A percentile compares a stretch with the other conserved stretches of the same genome.
phyloP scores from a whole-genome alignment of 2,329 filamentous ascomycete species.

The Furcasterigmium sp. region DNA sequence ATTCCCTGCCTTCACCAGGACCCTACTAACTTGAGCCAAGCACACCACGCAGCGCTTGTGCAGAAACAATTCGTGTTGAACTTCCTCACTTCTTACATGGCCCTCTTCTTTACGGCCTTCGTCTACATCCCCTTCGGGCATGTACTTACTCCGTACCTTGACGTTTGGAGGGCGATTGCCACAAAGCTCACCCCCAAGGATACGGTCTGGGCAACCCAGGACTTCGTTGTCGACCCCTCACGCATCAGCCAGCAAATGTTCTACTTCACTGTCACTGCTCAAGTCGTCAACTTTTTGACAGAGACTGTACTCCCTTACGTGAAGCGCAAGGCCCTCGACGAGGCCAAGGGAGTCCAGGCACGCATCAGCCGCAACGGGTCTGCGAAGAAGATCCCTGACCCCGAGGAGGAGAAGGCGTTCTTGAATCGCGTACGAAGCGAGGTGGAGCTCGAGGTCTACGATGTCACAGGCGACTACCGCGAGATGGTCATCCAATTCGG shows the following conservation, averaged over 20 bases:
- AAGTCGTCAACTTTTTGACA: constrained; percentile 79
- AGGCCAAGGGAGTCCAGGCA: constrained; percentile 70
- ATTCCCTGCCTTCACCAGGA: not conserved
- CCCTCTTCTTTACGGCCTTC: constrained; percentile 88
- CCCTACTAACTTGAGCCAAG: constrained; percentile 29
- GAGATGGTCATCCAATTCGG: constrained; percentile 89
- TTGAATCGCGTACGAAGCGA: constrained; percentile 77
- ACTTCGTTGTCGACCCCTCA: constrained; percentile 78
- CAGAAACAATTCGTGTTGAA: constrained; percentile 94
- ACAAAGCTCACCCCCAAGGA: constrained; percentile 71
- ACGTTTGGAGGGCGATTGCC: constrained; percentile 72
- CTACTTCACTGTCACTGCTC: constrained; percentile 91
- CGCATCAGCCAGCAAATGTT: constrained; percentile 88
- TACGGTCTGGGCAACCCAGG: constrained; percentile 58
- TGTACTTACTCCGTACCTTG: constrained; percentile 77
- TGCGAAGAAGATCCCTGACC: constrained; percentile 50
- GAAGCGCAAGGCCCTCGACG: constrained; percentile 72
- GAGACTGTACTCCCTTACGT: constrained; percentile 82
- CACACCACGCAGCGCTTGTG: constrained; percentile 77
- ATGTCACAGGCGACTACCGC: constrained; percentile 84
- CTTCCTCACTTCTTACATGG: constrained; percentile 92
- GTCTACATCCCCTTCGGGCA: constrained; percentile 90
- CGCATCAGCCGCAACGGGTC: constrained; percentile 51
- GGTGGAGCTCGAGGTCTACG: constrained; percentile 75
- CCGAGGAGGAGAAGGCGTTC: constrained; percentile 74